Percentiles rank a stretch among this genome's conserved stretches.
These are phyloP conservation scores for Viola odorata DNA, from an alignment of 345 rosid genomes.

Conservation along the genomic window DNA sequence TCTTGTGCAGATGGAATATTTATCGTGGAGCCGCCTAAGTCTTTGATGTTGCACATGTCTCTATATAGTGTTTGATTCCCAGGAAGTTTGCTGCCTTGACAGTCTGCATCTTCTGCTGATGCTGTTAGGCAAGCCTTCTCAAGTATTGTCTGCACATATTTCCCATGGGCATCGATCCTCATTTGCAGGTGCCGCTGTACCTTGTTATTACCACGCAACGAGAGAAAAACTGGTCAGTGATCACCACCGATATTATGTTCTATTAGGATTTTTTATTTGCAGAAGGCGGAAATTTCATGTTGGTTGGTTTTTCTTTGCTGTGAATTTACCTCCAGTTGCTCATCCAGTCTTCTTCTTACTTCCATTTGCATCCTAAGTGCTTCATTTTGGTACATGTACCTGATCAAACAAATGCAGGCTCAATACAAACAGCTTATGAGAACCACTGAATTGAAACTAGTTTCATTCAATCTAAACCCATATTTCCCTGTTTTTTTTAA, in stretches of 20 bases:
- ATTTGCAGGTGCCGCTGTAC: slow-evolving; percentile 38
- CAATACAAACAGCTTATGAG: too few species aligned
- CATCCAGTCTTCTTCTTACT: slow-evolving; percentile 26
- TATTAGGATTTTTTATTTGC: too few species aligned
- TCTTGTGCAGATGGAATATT: not conserved
- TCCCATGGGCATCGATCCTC: slow-evolving; percentile 41
- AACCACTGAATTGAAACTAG: too few species aligned
- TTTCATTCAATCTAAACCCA: too few species aligned
- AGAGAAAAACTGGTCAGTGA: not conserved
- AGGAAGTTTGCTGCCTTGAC: not conserved
- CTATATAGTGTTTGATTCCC: not conserved
- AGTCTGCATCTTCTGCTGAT: not conserved
- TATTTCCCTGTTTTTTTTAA: too few species aligned
- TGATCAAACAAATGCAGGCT: slow-evolving; percentile 1
- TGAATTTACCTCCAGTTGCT: slow-evolving; percentile 27
- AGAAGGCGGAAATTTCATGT: too few species aligned
- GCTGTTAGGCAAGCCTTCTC: slow-evolving; percentile 34
- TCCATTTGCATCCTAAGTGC: slow-evolving; percentile 30
- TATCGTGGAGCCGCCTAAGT: not conserved
- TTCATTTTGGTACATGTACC: slow-evolving; percentile 12
- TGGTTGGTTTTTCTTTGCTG: not conserved
- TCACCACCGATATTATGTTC: too few species aligned
- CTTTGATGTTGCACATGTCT: not conserved
- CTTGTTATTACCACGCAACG: slow-evolving; percentile 5
- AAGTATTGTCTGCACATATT: slow-evolving; percentile 28